Base-by-base conservation (phyloP, 139 green algal genomes). In the Diplosphaera chodatii region DNA sequence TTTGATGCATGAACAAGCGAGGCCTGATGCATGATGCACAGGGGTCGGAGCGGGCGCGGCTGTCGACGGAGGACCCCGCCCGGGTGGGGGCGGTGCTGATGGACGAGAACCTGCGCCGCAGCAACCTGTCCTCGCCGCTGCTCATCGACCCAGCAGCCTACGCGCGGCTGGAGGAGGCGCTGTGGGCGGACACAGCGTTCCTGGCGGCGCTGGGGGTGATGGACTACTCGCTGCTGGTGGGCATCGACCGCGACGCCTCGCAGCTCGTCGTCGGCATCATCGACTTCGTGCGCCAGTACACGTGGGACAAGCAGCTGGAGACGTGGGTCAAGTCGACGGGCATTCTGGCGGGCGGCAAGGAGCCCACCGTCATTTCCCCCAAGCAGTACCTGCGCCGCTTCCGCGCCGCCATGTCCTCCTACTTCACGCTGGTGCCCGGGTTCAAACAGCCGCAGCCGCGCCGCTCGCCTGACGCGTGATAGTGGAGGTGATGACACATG, bases 291-390 rank as follows among this genome's bases (percentile, higher is more conserved):
- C 85, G 94, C 18, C 83, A 94, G 83, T 99, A 97, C 80, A 98
- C 94, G 10, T 97, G 89, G 91, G 94, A 99, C 83, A 98, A 98
- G 84, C 87, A 96, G 75, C 79, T 98, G 30, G 94, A 98, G 82
- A 96, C 85, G 31, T 97, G 91, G 91, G 91, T 98, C n/a, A 99
- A 99, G 86, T 83, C 82, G 25, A 88, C 69, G 59, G 94, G 90
- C 32, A 88, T 97, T 27, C 79, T 98, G 76, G 93, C 92, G 1
- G 89, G 90, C 27, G 74, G 78, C 32, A 84, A 90, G 74, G 87
- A 94, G 78, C 94, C 94, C 8, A 98, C 94, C 30, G 89, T 99
- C 69, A 89, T 98, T 31, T 97, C 90, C 10, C 94, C 94, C 16
- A 88, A 90, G 69, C 85, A 98, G 75, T 99, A 99, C 85, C 89